Percentiles rank a stretch among this genome's conserved stretches.
phyloP scores from a whole-genome alignment of 2,329 filamentous ascomycete species.

The Cyanodermella asteris region DNA sequence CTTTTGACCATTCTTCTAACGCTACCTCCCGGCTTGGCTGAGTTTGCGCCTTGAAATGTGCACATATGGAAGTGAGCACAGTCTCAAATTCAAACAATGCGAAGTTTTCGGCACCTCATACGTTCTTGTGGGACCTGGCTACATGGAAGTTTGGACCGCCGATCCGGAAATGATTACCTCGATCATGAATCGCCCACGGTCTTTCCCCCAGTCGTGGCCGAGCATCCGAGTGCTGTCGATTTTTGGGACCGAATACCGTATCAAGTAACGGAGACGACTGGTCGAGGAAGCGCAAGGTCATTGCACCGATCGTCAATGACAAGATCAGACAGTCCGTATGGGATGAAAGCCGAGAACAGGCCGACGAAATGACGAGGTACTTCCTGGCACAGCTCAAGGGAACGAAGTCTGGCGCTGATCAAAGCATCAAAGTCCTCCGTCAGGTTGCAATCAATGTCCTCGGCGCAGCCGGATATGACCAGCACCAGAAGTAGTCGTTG shows the following conservation, averaged over 20 bases:
- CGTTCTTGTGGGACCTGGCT: slow-evolving; percentile 13
- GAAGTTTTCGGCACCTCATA: slow-evolving; percentile 13
- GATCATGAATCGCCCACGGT: slow-evolving; percentile 15
- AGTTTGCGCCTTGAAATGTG: slow-evolving; percentile 10
- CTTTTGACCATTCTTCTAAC: slow-evolving; percentile 9
- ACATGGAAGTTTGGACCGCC: slow-evolving; percentile 10
- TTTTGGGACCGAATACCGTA: slow-evolving; percentile 3
- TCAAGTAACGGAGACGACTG: slow-evolving; percentile 13
- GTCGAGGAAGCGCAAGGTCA: slow-evolving; percentile 16
- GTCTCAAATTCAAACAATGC: slow-evolving; percentile 10
- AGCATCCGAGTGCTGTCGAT: slow-evolving; percentile 2
- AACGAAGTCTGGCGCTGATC: slow-evolving; percentile 10
- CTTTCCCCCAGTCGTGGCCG: slow-evolving; percentile 14
- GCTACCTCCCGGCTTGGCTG: slow-evolving; percentile 11
- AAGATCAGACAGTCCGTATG: slow-evolving; percentile 16
- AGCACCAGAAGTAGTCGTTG: slow-evolving; percentile 13
- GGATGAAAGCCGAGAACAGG: slow-evolving; percentile 14
- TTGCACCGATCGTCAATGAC: slow-evolving; percentile 17
- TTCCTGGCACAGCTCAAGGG: slow-evolving; percentile 10
- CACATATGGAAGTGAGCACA: slow-evolving; percentile 16
- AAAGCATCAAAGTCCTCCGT: slow-evolving; percentile 11
- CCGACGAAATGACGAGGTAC: slow-evolving; percentile 12
- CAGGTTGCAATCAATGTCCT: slow-evolving; percentile 19
- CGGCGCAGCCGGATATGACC: slow-evolving; percentile 14
- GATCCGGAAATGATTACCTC: slow-evolving; percentile 13